These are phyloP conservation scores for Penicillium sp. DNA, from an alignment of 2,329 filamentous ascomycete genomes.

Conservation along the genomic window DNA sequence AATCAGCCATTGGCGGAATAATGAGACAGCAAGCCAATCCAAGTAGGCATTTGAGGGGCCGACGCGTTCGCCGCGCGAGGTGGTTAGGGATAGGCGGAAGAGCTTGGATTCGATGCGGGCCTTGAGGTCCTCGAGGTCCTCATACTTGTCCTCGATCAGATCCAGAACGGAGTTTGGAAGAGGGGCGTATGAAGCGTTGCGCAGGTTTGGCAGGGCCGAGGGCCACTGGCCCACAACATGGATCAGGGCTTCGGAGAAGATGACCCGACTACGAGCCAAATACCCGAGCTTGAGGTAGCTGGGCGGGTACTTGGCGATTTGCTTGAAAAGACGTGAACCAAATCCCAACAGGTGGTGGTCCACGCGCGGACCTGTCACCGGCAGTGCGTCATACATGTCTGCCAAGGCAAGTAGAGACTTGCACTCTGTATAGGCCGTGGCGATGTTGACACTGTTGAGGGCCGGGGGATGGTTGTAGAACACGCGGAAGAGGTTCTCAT, in stretches of 20 bases:
- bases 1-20: slow-evolving; percentile 90
- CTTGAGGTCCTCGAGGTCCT: slow-evolving; percentile 80
- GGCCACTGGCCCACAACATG: slow-evolving; percentile 97
- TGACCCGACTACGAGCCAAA: slow-evolving; percentile 73
- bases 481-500: slow-evolving; percentile 90
- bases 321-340: slow-evolving; percentile 84
- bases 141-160: slow-evolving; percentile 89
- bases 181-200: slow-evolving; percentile 48
- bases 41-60: slow-evolving; percentile 73
- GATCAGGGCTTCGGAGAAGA: slow-evolving; percentile 80
- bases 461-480: slow-evolving; percentile 89
- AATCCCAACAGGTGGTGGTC: slow-evolving; percentile 94
- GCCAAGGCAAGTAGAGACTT: slow-evolving; percentile 81
- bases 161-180: slow-evolving; percentile 75
- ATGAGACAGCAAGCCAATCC: slow-evolving; percentile 79
- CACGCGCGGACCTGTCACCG: slow-evolving; percentile 80
- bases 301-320: slow-evolving; percentile 92
- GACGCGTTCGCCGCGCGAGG: slow-evolving; percentile 73
- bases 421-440: slow-evolving; percentile 87
- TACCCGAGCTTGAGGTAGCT: slow-evolving; percentile 88
- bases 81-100: slow-evolving; percentile 74
- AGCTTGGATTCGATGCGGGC: slow-evolving; percentile 73
- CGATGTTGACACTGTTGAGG: slow-evolving; percentile 81
- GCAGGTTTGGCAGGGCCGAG: slow-evolving; percentile 68
- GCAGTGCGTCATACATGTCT: slow-evolving; percentile 90